These are phyloP conservation scores for Pythium myriotylum DNA, from an alignment of 352 stramenopile species.

Conservation along the genomic window DNA sequence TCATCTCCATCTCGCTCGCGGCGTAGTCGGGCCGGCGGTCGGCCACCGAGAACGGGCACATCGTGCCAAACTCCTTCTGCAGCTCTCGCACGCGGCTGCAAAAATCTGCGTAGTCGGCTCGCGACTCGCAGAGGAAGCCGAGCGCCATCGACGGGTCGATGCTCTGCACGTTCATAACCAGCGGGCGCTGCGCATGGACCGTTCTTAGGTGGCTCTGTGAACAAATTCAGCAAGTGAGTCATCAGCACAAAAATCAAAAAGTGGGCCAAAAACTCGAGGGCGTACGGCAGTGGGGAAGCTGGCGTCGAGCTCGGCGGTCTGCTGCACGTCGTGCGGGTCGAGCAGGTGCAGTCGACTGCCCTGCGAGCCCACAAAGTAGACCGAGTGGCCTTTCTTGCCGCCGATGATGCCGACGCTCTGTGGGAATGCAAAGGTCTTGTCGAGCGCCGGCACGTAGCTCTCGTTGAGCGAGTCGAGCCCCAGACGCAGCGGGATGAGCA, in stretches of 20 bases:
- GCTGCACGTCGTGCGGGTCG: conserved; percentile 84
- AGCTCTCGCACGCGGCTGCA: conserved; percentile 48
- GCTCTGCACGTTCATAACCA: conserved; percentile 83
- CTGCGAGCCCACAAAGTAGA: conserved; percentile 95
- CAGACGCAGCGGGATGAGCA: conserved; percentile 92
- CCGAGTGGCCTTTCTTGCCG: conserved; percentile 92
- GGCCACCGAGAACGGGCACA: conserved; percentile 72
- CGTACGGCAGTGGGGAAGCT: conserved; percentile 74
- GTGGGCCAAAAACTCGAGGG: conserved; percentile 2
- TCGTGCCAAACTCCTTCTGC: conserved; percentile 40
- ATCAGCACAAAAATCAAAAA: no score
- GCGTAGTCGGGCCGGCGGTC: conserved; percentile 60
- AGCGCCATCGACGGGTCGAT: conserved; percentile 95
- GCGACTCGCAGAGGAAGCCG: conserved; percentile 91
- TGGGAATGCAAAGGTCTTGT: conserved; percentile 87
- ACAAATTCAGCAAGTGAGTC: conserved; percentile 22
- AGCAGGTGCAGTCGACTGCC: conserved; percentile 79
- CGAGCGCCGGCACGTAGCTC: conserved; percentile 72
- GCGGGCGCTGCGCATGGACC: conserved; percentile 51
- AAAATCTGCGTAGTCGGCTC: conserved; percentile 74
- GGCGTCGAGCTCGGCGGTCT: conserved; percentile 63
- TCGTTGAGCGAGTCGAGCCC: conserved; percentile 89
- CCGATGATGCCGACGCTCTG: conserved; percentile 95
- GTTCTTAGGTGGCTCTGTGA: conserved; percentile 58
- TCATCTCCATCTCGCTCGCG: conserved; percentile 38